A percentile compares a stretch with the other conserved stretches of the same genome.
These are phyloP conservation scores for Aspergillus ibericus DNA, from an alignment of 2,329 filamentous ascomycete species.

Conservation along the genomic window DNA sequence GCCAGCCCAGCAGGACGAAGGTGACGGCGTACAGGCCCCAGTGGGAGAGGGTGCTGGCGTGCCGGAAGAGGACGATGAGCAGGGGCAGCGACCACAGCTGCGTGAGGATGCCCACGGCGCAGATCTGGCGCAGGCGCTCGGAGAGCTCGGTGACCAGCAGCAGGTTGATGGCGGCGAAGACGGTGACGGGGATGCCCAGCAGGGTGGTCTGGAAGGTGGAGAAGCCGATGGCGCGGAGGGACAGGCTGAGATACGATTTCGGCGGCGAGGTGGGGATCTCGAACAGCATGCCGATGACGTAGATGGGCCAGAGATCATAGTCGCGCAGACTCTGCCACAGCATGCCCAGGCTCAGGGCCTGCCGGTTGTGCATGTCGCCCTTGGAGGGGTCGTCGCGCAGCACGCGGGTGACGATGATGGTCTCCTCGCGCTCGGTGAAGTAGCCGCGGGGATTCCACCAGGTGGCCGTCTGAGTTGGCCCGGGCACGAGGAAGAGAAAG, in stretches of 20 bases:
- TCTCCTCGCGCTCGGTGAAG: slow-evolving; percentile 62
- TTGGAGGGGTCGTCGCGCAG: slow-evolving; percentile 48
- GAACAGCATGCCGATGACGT: slow-evolving; percentile 54
- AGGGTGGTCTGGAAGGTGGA: slow-evolving; percentile 52
- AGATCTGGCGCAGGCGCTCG: slow-evolving; percentile 51
- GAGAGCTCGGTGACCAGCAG: slow-evolving; percentile 27
- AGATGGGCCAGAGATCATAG: slow-evolving; percentile 47
- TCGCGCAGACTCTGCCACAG: slow-evolving; percentile 50
- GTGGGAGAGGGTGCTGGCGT: slow-evolving; percentile 41
- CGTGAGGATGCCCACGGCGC: slow-evolving; percentile 52
- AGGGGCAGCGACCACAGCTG: slow-evolving; percentile 54
- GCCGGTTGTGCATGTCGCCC: slow-evolving; percentile 37
- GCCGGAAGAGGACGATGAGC: slow-evolving; percentile 48
- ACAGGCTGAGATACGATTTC: slow-evolving; percentile 11
- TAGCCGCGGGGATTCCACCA: slow-evolving; percentile 62
- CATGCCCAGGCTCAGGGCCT: slow-evolving; percentile 33
- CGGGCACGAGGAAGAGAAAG: slow-evolving; percentile 43
- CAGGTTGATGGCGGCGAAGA: slow-evolving; percentile 56
- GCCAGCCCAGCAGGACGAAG: slow-evolving; percentile 43
- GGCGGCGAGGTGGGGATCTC: slow-evolving; percentile 52
- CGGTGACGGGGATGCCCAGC: slow-evolving; percentile 59
- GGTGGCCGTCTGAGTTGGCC: slow-evolving; percentile 48
- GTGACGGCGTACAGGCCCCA: slow-evolving; percentile 54
- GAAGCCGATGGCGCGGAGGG: slow-evolving; percentile 55
- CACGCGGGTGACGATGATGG: slow-evolving; percentile 45